phyloP scores from a whole-genome alignment of 495 filamentous ascomycete species.

The Achaetomiella virescens region DNA sequence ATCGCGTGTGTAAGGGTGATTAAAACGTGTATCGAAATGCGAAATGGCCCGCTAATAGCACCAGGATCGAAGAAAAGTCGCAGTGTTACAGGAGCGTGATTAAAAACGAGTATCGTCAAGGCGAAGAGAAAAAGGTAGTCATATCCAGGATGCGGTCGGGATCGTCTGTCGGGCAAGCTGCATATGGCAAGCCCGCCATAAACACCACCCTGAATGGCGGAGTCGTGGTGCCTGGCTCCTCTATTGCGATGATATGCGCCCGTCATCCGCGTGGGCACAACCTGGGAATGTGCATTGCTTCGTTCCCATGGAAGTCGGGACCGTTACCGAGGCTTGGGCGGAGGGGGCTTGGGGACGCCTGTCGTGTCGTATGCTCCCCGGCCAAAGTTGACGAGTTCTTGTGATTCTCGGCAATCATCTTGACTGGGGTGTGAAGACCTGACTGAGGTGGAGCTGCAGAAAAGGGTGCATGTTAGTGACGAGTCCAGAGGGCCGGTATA shows the following conservation, averaged over 20 bases:
- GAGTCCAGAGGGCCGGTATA: slow-evolving; percentile 1
- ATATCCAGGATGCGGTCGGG: not conserved
- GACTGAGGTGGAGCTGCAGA: slow-evolving; percentile 12
- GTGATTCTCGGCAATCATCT: slow-evolving; percentile 45
- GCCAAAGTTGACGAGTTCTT: slow-evolving; percentile 45
- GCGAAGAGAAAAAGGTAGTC: slow-evolving; percentile 6
- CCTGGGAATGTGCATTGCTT: slow-evolving; percentile 18
- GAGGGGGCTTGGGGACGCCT: slow-evolving; percentile 49
- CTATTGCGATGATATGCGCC: slow-evolving; percentile 13
- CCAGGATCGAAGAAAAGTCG: slow-evolving; percentile 1
- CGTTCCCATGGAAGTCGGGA: not conserved
- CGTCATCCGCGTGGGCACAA: slow-evolving; percentile 4
- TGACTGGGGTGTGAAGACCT: slow-evolving; percentile 17
- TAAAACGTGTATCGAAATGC: slow-evolving; percentile 40
- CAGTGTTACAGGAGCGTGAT: slow-evolving; percentile 25
- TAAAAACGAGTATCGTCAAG: slow-evolving; percentile 24
- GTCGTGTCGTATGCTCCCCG: slow-evolving; percentile 54
- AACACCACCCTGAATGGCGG: not conserved
- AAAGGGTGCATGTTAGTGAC: slow-evolving; percentile 23
- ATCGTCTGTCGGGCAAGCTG: slow-evolving; percentile 1
- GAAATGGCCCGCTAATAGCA: slow-evolving; percentile 5
- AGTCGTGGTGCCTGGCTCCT: not conserved
- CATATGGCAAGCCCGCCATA: not conserved
- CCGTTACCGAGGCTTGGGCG: slow-evolving; percentile 48
- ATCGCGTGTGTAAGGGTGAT: slow-evolving; percentile 36